Evolutionary conservation across 2,329 filamentous ascomycete genomes (phyloP).

Genomic region (Penicillium sumatraense): DNA sequence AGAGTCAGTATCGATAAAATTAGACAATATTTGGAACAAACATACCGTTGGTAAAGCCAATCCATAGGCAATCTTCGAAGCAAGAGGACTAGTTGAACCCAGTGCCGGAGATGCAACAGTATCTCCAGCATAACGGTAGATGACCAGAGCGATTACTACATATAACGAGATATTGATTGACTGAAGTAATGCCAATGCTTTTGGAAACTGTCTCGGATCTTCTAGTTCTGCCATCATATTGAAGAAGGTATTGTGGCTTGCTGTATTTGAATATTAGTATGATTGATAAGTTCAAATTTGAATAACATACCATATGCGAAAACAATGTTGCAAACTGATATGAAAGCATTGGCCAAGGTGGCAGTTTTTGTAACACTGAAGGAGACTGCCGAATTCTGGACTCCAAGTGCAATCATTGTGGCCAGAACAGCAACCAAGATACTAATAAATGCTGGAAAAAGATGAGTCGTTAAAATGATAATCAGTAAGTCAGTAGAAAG

Average conservation of each 20-base stretch:
- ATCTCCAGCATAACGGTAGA: conserved; percentile 69
- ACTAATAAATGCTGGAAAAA: conserved; percentile 60
- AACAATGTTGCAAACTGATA: conserved; percentile 70
- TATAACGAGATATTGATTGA: conserved; percentile 65
- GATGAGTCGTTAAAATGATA: conserved; percentile 3
- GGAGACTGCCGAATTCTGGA: conserved; percentile 48
- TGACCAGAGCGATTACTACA: conserved; percentile 67
- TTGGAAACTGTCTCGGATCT: conserved; percentile 63
- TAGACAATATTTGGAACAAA: neutral
- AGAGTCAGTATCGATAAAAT: neutral
- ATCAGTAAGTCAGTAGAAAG: neutral
- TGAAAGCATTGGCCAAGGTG: conserved; percentile 60
- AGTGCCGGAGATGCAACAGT: conserved; percentile 69
- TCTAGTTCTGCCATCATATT: conserved; percentile 68
- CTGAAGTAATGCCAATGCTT: conserved; percentile 67
- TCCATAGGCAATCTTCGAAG: conserved; percentile 70
- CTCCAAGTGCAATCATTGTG: conserved; percentile 68
- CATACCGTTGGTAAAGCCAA: conserved; percentile 65
- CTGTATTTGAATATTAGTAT: too few species aligned
- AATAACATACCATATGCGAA: conserved; percentile 65
- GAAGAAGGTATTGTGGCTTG: conserved; percentile 71
- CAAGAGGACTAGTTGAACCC: conserved; percentile 59
- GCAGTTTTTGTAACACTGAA: conserved; percentile 46
- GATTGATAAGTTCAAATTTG: too few species aligned
- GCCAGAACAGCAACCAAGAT: conserved; percentile 67